Evolutionary conservation across 768 basidiomycete species (phyloP).

Genomic region (Chlorophyllum brunneum): DNA sequence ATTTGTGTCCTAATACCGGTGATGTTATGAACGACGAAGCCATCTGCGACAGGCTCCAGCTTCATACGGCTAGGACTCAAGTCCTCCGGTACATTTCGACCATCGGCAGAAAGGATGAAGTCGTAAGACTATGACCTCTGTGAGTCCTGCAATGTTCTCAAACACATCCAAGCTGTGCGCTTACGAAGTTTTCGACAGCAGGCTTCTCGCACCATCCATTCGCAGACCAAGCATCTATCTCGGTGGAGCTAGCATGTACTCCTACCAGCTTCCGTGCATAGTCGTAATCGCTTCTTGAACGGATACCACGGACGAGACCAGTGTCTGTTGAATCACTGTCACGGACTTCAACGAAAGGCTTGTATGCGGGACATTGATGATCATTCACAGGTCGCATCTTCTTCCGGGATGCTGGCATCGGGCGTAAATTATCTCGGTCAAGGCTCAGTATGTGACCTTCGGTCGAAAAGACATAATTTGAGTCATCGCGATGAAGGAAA

Average conservation of each 20-base stretch:
- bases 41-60: slow-evolving; percentile 56
- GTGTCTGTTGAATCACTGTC: slow-evolving; percentile 27
- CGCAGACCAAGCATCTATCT: slow-evolving; percentile 57
- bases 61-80: slow-evolving; percentile 64
- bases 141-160: background rate
- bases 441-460: slow-evolving; percentile 89
- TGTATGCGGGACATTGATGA: slow-evolving; percentile 75
- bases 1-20: slow-evolving; percentile 77
- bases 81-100: slow-evolving; percentile 58
- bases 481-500: slow-evolving; percentile 66
- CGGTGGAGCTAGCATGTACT: slow-evolving; percentile 41
- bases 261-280: slow-evolving; percentile 75
- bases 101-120: slow-evolving; percentile 69
- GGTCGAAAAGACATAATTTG: slow-evolving; percentile 90
- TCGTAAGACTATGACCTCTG: slow-evolving; percentile 61
- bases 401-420: slow-evolving; percentile 54
- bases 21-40: slow-evolving; percentile 73
- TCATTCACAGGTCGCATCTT: slow-evolving; percentile 59
- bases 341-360: slow-evolving; percentile 34
- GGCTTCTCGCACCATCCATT: slow-evolving; percentile 78
- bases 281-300: slow-evolving; percentile 70
- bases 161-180: slow-evolving; percentile 21
- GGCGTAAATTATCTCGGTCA: slow-evolving; percentile 47
- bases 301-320: slow-evolving; percentile 67
- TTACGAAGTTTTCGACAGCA: slow-evolving; percentile 62